Evolutionary conservation across 139 green algal genomes (phyloP).

Genomic region (Asterochloris erici): DNA sequence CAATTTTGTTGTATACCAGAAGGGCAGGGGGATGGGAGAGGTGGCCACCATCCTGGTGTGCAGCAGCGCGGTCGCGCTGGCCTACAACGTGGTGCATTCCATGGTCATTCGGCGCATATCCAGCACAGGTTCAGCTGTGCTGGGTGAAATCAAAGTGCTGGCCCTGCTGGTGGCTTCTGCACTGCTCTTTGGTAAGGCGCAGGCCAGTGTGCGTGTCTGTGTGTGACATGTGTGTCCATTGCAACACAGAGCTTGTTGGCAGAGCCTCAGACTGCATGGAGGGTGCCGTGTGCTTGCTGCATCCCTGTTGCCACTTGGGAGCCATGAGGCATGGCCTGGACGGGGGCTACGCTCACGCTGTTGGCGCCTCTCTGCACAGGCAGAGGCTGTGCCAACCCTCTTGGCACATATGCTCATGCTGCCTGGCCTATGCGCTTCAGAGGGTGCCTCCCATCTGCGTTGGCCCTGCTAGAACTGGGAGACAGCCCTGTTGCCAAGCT

Average conservation of each 20-base stretch:
- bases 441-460: neutral
- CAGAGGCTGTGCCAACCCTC: neutral
- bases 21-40: neutral
- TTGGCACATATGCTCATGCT: too few species aligned
- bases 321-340: too few species aligned
- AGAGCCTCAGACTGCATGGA: too few species aligned
- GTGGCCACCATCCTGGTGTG: constrained; percentile 11
- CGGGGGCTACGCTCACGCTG: too few species aligned
- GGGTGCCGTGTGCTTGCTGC: too few species aligned
- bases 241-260: too few species aligned
- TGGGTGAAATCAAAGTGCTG: constrained; percentile 54
- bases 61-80: constrained; percentile 2
- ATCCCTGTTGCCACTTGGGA: too few species aligned
- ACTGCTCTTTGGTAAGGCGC: constrained; percentile 35
- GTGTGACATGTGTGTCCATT: too few species aligned
- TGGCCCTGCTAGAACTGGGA: too few species aligned
- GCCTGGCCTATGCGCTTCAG: neutral
- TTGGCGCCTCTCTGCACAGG: too few species aligned
- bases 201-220: too few species aligned
- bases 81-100: constrained; percentile 38
- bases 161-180: constrained; percentile 41
- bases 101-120: constrained; percentile 45
- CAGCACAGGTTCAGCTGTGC: constrained; percentile 49
- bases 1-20: neutral
- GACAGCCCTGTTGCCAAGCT: too few species aligned